phyloP scores from a whole-genome alignment of 202 grass and related monocot species.

The Schoenoplectus tabernaemontani region DNA sequence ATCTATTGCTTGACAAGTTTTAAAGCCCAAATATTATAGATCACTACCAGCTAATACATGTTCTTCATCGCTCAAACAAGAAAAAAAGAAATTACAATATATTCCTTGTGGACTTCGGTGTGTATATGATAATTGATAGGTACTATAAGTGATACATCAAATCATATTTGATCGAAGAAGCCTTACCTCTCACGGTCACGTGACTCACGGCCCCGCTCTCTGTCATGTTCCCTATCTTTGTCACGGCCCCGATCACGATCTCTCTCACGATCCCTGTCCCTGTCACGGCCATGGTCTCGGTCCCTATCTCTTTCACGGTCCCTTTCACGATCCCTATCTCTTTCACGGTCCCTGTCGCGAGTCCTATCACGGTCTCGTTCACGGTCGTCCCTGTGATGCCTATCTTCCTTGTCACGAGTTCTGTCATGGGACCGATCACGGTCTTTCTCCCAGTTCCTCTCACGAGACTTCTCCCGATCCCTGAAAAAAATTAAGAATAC shows the following conservation, averaged over 20 bases:
- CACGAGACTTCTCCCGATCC: conserved; percentile 66
- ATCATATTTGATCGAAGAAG: neutral
- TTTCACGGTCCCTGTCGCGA: conserved; percentile 55
- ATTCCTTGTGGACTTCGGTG: neutral
- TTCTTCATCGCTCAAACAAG: conserved; percentile 7
- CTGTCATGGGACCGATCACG: conserved; percentile 41
- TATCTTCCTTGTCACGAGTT: conserved; percentile 43
- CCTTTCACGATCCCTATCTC: conserved; percentile 45
- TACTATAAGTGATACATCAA: neutral
- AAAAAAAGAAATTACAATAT: neutral
- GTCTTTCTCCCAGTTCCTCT: conserved; percentile 53
- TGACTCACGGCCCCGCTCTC: conserved; percentile 45
- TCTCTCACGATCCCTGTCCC: conserved; percentile 46
- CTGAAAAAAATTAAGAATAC: conserved; percentile 11
- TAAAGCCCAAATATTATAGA: neutral
- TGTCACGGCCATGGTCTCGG: conserved; percentile 26
- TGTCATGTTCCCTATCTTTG: conserved; percentile 34
- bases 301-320: conserved; percentile 42
- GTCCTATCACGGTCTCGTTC: too few relatives aligned
- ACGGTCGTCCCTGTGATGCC: conserved; percentile 39
- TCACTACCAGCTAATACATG: neutral
- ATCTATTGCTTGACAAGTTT: neutral
- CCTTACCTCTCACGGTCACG: conserved; percentile 40
- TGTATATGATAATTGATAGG: neutral
- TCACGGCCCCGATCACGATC: conserved; percentile 54